Conservation (phyloP, 2,329 filamentous ascomycete genomes). For the Laburnicola sp. region DNA sequence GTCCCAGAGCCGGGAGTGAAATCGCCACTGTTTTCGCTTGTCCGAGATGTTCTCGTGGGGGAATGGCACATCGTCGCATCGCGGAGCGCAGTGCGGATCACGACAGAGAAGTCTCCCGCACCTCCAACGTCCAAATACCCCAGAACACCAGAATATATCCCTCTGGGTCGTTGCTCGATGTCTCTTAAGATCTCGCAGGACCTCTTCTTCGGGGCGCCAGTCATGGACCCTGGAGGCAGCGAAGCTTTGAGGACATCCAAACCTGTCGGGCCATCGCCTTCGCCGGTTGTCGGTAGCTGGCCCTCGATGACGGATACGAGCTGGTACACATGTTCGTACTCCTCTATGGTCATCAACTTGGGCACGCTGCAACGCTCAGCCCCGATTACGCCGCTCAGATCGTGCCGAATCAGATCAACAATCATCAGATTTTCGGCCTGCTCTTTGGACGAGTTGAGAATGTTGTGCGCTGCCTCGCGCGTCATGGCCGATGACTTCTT, state of each 20-base stretch:
- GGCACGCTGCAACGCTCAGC: constrained; percentile 70
- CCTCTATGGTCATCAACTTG: constrained; percentile 78
- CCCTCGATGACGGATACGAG: constrained; percentile 88
- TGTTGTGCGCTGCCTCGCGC: constrained; percentile 66
- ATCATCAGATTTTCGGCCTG: constrained; percentile 96
- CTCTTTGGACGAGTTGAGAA: constrained; percentile 80
- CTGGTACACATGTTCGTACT: constrained; percentile 79
- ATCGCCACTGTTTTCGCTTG: not conserved
- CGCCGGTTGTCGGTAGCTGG: constrained; percentile 6
- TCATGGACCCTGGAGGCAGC: constrained; percentile 89
- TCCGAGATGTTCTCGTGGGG: not conserved
- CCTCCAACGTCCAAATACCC: constrained; percentile 84
- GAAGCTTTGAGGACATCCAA: constrained; percentile 73
- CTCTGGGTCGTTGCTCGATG: constrained; percentile 68
- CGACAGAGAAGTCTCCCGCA: constrained; percentile 81
- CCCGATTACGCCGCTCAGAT: constrained; percentile 78
- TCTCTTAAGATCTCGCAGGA: constrained; percentile 76
- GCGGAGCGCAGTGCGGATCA: constrained; percentile 75
- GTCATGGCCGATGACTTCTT: constrained; percentile 70
- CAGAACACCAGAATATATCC: constrained; percentile 81
- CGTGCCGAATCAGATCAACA: constrained; percentile 86
- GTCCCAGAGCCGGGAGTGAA: not conserved
- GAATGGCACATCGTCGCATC: constrained; percentile 16
- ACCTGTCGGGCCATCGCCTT: constrained; percentile 44
- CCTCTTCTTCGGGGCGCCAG: constrained; percentile 86